Conservation (phyloP, 176 grass and related monocot genomes). For the Oryza meridionalis region DNA sequence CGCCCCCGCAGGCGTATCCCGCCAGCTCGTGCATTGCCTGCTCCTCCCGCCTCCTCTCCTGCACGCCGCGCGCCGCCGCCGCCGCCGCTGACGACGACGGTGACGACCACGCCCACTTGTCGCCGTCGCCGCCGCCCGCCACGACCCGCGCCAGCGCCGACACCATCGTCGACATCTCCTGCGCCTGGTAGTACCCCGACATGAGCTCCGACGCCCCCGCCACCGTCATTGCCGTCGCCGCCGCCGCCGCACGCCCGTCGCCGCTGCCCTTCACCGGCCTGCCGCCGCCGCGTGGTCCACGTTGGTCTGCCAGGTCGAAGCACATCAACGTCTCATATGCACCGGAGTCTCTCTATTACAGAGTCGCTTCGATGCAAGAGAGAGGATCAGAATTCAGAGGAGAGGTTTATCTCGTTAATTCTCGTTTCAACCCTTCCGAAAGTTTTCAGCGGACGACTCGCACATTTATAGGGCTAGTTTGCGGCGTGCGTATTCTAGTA, state of each 20-base stretch:
- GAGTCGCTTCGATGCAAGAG: not conserved
- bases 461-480: conserved; percentile 38
- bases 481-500: not conserved
- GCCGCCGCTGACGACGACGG: not conserved
- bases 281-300: conserved; percentile 29
- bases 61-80: not conserved
- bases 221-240: conserved; percentile 23
- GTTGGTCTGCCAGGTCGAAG: conserved; percentile 57
- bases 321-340: conserved; percentile 45
- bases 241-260: not conserved
- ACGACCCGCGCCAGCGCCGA: conserved; percentile 75
- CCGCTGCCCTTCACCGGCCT: conserved; percentile 23
- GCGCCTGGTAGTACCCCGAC: conserved; percentile 50
- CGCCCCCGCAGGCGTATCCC: conserved; percentile 10
- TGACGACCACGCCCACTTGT: conserved; percentile 2
- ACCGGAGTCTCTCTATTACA: not conserved
- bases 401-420: not conserved
- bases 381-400: too few species aligned
- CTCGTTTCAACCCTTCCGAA: conserved; percentile 39
- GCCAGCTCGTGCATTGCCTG: conserved; percentile 45
- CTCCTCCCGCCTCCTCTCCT: conserved; percentile 29
- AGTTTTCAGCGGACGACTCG: conserved; percentile 30
- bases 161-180: conserved; percentile 75
- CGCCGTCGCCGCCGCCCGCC: conserved; percentile 27
- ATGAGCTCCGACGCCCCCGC: conserved; percentile 36